Percentiles rank a stretch among this genome's conserved stretches.
Conservation (phyloP, 202 grass and related monocot genomes). For the Carex sylvatica region DNA sequence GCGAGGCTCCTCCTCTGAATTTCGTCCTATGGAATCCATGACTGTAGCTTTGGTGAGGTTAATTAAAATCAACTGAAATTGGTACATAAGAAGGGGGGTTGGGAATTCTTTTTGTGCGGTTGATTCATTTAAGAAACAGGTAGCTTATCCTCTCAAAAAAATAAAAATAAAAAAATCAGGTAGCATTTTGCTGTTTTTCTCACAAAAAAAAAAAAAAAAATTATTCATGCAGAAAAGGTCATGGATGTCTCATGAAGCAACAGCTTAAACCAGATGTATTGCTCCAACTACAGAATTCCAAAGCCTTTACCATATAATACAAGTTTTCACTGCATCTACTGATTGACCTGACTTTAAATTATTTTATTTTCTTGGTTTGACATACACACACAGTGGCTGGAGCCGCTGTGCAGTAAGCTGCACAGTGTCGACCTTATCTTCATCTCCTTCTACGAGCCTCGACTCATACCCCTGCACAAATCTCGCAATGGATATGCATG, state of each 20-base stretch:
- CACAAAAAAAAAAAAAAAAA: no score
- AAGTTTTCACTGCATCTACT: background rate
- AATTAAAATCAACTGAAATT: no score
- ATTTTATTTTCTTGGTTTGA: conserved; percentile 39
- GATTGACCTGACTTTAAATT: background rate
- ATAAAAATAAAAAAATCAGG: no score
- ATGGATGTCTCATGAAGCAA: background rate
- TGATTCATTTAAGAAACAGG: no score
- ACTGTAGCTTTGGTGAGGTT: no score
- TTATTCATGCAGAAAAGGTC: background rate
- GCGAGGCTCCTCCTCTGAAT: no score
- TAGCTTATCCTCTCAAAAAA: no score
- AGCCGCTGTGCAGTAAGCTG: conserved; percentile 61
- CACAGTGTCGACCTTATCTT: conserved; percentile 53
- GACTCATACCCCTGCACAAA: conserved; percentile 67
- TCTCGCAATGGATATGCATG: conserved; percentile 48
- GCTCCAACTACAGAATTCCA: background rate
- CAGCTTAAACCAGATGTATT: background rate
- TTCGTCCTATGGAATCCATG: no score
- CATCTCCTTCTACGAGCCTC: conserved; percentile 70
- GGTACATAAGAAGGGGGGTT: no score
- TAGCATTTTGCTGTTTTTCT: no score
- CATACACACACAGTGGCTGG: conserved; percentile 43
- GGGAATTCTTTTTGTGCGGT: no score
- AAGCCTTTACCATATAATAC: background rate